Evolutionary conservation across 768 basidiomycete species (phyloP).

Genomic region (Cystofilobasidium bisporidii): DNA sequence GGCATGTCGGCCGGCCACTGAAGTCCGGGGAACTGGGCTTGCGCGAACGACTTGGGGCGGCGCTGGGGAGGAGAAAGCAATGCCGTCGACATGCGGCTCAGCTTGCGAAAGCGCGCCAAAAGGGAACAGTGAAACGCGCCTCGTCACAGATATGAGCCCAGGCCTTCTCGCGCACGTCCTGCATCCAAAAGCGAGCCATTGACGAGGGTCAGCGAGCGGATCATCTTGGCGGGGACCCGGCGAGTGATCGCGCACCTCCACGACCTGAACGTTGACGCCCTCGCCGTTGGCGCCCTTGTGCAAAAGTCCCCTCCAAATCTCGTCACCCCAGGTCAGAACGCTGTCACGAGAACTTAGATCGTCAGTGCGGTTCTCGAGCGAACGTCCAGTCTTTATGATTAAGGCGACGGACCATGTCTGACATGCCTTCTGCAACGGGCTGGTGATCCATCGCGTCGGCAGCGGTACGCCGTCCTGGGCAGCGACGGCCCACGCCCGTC

Average conservation of each 20-base stretch:
- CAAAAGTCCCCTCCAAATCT: neutral
- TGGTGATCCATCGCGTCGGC: conserved; percentile 12
- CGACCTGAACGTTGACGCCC: conserved; percentile 3
- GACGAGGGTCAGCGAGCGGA: neutral
- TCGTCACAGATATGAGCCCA: neutral
- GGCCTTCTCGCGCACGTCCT: conserved; percentile 6
- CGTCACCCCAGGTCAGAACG: conserved; percentile 1
- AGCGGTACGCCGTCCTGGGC: conserved; percentile 8
- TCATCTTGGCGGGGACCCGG: too few relatives aligned
- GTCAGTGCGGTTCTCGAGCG: too few relatives aligned
- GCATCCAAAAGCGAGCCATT: too few relatives aligned
- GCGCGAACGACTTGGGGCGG: conserved; percentile 4
- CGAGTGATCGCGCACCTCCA: conserved; percentile 4
- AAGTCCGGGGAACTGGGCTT: neutral
- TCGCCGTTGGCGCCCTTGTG: neutral
- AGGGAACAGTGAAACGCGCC: neutral
- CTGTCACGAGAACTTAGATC: too few relatives aligned
- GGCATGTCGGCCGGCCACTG: neutral
- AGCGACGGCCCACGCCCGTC: neutral
- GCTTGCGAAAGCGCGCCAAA: neutral
- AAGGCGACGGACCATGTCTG: conserved; percentile 6
- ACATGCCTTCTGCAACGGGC: neutral
- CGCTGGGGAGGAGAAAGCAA: neutral
- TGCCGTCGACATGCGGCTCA: too few relatives aligned
- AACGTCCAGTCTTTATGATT: too few relatives aligned